Evolutionary conservation across 371 early-diverging fungal genomes (phyloP).

Genomic region (Mucor saturninus): DNA sequence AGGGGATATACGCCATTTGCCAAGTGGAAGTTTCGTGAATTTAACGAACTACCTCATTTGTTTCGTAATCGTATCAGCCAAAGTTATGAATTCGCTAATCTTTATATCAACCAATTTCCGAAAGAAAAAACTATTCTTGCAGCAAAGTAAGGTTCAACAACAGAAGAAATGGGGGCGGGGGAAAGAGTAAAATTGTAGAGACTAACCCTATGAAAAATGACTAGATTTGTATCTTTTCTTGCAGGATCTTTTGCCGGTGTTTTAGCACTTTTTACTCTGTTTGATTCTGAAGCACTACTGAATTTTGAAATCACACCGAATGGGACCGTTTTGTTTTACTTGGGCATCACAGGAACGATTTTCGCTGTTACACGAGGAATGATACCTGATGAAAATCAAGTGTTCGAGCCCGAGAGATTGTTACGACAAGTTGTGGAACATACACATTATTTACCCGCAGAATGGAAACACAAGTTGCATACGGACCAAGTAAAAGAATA

Average conservation of each 20-base stretch:
- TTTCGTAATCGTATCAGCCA: slow-evolving; percentile 79
- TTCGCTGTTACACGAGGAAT: slow-evolving; percentile 84
- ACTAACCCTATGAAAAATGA: neutral
- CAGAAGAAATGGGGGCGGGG: no score
- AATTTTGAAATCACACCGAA: slow-evolving; percentile 90
- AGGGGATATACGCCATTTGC: slow-evolving; percentile 89
- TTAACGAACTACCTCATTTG: slow-evolving; percentile 94
- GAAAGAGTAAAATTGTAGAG: no score
- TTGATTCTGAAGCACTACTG: slow-evolving; percentile 87
- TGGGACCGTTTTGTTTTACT: slow-evolving; percentile 87
- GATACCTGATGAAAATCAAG: slow-evolving; percentile 82
- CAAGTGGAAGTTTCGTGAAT: slow-evolving; percentile 93
- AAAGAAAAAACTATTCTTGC: slow-evolving; percentile 78
- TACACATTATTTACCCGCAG: slow-evolving; percentile 89
- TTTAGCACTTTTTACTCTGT: slow-evolving; percentile 77
- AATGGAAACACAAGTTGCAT: slow-evolving; percentile 87
- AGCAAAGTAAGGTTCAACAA: slow-evolving; percentile 59
- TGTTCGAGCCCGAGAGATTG: slow-evolving; percentile 80
- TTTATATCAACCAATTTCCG: slow-evolving; percentile 91
- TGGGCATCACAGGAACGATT: slow-evolving; percentile 87
- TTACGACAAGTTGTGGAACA: slow-evolving; percentile 81
- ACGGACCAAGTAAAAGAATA: slow-evolving; percentile 68
- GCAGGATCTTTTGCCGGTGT: slow-evolving; percentile 90
- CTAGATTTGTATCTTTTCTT: slow-evolving; percentile 87
- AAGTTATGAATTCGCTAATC: slow-evolving; percentile 73